Conservation (phyloP, 2,329 filamentous ascomycete genomes). For the Xylaria sp. region DNA sequence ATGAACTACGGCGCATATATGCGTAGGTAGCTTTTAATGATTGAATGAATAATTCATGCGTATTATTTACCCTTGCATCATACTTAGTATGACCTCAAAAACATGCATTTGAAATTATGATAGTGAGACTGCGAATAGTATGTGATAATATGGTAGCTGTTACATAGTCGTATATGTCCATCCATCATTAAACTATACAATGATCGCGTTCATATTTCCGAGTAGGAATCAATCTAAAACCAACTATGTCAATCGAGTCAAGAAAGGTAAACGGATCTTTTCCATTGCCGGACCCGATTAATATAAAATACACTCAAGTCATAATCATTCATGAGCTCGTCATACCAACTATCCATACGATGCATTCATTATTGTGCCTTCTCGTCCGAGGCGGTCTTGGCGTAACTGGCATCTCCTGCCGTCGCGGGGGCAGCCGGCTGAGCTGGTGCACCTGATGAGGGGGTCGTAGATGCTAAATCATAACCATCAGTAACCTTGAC, state of each 20-base stretch:
- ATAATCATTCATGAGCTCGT: conserved; percentile 35
- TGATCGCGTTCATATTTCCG: neutral
- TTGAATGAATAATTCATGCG: conserved; percentile 1
- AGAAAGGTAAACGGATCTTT: conserved; percentile 2
- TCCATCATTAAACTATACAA: neutral
- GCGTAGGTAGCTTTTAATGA: conserved; percentile 11
- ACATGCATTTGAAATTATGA: no score
- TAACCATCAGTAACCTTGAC: conserved; percentile 31
- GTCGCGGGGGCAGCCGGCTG: neutral
- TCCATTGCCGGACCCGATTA: neutral
- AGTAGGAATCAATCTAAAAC: no score
- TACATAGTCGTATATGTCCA: no score
- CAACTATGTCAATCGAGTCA: neutral
- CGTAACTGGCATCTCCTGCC: conserved; percentile 14
- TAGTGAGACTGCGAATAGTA: no score
- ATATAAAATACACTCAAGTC: conserved; percentile 33
- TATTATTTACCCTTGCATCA: neutral
- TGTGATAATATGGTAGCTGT: no score
- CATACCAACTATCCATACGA: conserved; percentile 11
- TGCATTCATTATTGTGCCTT: conserved; percentile 23
- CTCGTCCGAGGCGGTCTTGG: conserved; percentile 23
- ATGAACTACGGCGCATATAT: neutral
- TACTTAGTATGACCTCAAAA: no score
- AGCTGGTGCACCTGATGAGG: conserved; percentile 14
- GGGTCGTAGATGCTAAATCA: conserved; percentile 14